Evolutionary conservation across 2,329 filamentous ascomycete species (phyloP), one percentile per base, ranked within the genome.

Genomic region (Amauroascus verrucosus): DNA sequence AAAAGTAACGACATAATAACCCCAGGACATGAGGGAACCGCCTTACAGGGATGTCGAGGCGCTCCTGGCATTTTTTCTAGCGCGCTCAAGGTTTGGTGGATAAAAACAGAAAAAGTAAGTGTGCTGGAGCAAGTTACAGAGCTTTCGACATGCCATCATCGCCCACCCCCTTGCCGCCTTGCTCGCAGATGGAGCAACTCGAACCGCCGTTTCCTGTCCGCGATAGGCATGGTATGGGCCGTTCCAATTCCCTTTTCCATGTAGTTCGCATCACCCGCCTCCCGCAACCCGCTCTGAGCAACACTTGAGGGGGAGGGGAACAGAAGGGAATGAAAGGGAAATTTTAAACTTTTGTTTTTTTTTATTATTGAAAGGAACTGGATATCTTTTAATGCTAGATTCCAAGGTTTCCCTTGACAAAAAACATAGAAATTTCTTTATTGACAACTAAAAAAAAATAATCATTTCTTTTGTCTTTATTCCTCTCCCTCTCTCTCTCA

Each of bases 251-350:
- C 8, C 11, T 49, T 49, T 49, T 33, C 18, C 16, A 8, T 13
- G 24, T 51, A 30, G 37, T 51, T n/a, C 38, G 48, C 48, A 44
- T 51, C 38, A 44, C 37, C 48, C 48, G 48, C 48, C 48, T 43
- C 35, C 47, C 20, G 33, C 30, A 33, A 24, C 45, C 45, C 45
- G 45, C 45, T n/a, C 32, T 47, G 16, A 22, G 18, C 20, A 24
- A 43, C 20, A n/a, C n/a, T n/a, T n/a, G 40, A 26, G 24, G 20
- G n/a, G 35, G n/a, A 38, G n/a, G 8, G 14, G 6, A 14, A 38
- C 9, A 30, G 26, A 30, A 30, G 4, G 26, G 26, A 9, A 30
- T 30, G 26, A 30, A 30, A 9, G 26, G 26, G n/a, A n/a, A 30
- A 30, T 4, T 9, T 30, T 4, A 38, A 38, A 18, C 35, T 35